These are phyloP conservation scores for Raffaelea arxii DNA, from an alignment of 2,329 filamentous ascomycete genomes.

Conservation along the genomic window DNA sequence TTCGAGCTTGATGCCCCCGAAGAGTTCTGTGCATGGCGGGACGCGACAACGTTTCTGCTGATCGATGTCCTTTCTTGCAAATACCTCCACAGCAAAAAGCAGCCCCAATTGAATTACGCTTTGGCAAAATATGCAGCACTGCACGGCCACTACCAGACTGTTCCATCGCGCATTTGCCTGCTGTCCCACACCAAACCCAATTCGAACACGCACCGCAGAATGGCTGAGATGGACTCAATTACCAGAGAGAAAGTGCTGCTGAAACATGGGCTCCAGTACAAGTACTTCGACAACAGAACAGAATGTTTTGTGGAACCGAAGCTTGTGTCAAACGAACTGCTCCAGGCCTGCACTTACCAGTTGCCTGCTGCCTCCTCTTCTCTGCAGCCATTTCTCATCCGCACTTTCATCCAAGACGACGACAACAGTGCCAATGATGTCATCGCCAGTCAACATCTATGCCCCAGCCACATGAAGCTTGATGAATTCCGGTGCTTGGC, in stretches of 20 bases:
- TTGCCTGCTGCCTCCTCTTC: constrained; percentile 19
- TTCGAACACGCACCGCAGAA: neutral
- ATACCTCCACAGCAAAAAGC: no score
- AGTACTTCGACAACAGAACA: constrained; percentile 23
- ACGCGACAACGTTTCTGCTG: neutral
- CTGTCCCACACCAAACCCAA: neutral
- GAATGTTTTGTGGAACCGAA: constrained; percentile 11
- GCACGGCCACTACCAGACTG: no score
- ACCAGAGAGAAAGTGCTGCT: constrained; percentile 28
- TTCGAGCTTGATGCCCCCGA: neutral
- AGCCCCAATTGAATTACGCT: no score
- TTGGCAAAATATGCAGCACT: neutral
- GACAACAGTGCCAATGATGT: constrained; percentile 34
- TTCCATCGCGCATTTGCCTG: neutral
- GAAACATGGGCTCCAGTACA: constrained; percentile 32
- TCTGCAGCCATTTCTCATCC: constrained; percentile 29
- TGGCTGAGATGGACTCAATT: neutral
- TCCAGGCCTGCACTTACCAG: constrained; percentile 27
- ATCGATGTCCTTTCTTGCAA: neutral
- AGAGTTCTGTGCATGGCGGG: neutral
- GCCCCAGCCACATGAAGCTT: constrained; percentile 36
- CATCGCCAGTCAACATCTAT: constrained; percentile 37
- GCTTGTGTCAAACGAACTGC: constrained; percentile 14
- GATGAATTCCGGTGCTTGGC: constrained; percentile 46
- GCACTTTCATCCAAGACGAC: neutral